A percentile compares a stretch with the other conserved stretches of the same genome.
Conservation (phyloP, 177 flowering plant species). For the Vitis hybrid region DNA sequence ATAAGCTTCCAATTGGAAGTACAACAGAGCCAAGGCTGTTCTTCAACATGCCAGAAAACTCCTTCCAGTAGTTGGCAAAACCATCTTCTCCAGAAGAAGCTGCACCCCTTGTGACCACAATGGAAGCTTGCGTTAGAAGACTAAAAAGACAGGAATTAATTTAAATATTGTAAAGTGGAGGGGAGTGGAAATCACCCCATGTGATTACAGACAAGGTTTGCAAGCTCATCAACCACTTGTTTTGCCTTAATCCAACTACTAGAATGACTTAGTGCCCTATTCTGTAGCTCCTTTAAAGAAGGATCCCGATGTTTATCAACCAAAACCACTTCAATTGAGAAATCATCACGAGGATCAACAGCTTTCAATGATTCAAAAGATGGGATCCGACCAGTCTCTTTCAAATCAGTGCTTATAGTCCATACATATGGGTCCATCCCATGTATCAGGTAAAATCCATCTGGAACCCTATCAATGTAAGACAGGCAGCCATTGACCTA, state of each 20-base stretch:
- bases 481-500: constrained; percentile 33
- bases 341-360: constrained; percentile 13
- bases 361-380: constrained; percentile 21
- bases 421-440: constrained; percentile 33
- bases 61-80: constrained; percentile 11
- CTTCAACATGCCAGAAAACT: constrained; percentile 8
- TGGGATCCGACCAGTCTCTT: constrained; percentile 17
- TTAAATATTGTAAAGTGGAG: neutral
- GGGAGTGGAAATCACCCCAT: constrained; percentile 20
- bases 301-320: constrained; percentile 20
- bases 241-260: neutral
- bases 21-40: constrained; percentile 13
- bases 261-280: constrained; percentile 10
- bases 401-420: constrained; percentile 21
- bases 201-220: constrained; percentile 18
- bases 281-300: constrained; percentile 19
- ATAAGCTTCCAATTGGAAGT: constrained; percentile 24
- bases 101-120: constrained; percentile 16
- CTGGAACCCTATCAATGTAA: constrained; percentile 23
- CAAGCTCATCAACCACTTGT: constrained; percentile 17
- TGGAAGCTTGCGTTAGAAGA: neutral
- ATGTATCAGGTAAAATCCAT: constrained; percentile 30
- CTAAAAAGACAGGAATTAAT: neutral
- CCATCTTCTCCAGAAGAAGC: constrained; percentile 12
- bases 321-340: constrained; percentile 22